phyloP scores from a whole-genome alignment of 2,329 filamentous ascomycete species.

The Cladosporium sp. region DNA sequence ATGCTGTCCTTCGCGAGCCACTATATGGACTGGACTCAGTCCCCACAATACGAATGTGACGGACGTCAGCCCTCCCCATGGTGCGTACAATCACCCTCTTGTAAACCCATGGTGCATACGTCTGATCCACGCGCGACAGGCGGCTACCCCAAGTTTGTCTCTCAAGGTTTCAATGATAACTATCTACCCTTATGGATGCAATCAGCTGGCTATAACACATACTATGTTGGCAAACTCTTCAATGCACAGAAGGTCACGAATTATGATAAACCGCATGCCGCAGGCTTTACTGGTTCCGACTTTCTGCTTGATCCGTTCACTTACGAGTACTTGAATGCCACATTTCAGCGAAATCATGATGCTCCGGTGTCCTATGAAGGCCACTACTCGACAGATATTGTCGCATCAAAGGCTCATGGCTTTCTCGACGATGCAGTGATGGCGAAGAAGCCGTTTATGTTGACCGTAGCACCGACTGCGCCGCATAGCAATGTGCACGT shows the following conservation, averaged over 20 bases:
- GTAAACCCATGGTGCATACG: not conserved
- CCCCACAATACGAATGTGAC: slow-evolving; percentile 71
- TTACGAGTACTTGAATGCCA: slow-evolving; percentile 64
- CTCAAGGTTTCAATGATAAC: slow-evolving; percentile 61
- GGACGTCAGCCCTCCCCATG: slow-evolving; percentile 51
- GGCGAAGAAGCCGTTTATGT: slow-evolving; percentile 60
- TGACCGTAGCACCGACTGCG: slow-evolving; percentile 61
- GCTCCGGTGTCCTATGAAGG: slow-evolving; percentile 53
- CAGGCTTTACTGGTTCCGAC: slow-evolving; percentile 56
- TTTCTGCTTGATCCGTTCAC: slow-evolving; percentile 40
- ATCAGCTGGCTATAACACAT: slow-evolving; percentile 63
- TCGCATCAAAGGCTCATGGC: slow-evolving; percentile 55
- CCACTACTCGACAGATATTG: slow-evolving; percentile 55
- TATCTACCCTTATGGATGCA: slow-evolving; percentile 70
- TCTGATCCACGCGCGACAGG: not conserved
- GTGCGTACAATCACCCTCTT: slow-evolving; percentile 19
- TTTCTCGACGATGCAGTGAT: slow-evolving; percentile 59
- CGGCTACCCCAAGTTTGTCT: slow-evolving; percentile 63
- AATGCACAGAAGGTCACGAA: slow-evolving; percentile 60
- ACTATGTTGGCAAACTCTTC: slow-evolving; percentile 68
- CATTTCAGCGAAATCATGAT: slow-evolving; percentile 58
- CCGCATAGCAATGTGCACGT: slow-evolving; percentile 48
- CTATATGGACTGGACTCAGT: slow-evolving; percentile 61
- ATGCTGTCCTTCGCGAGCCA: slow-evolving; percentile 65
- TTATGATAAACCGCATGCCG: slow-evolving; percentile 55